Base-by-base conservation (phyloP, 352 stramenopile species). In the Phytophthora litchii region DNA sequence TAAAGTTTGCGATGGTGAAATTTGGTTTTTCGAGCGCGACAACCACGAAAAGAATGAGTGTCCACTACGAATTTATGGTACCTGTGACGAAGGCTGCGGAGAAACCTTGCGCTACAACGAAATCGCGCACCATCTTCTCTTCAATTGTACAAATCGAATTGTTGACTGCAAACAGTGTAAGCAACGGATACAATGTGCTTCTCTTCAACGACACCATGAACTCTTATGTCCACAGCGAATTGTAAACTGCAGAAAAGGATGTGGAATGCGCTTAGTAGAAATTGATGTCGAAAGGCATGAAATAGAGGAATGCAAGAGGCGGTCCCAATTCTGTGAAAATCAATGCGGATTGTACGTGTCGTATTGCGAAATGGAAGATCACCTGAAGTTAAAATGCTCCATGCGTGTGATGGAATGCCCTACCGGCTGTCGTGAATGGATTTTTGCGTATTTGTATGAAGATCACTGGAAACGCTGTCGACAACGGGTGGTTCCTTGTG, bases 401-500 rank as follows among this genome's bases (percentile, higher is more conserved):
- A 77, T 89, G 69, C 82, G 85, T 4, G 64, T 86, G 5, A 71
- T 92, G 13, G 44, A 72, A 38, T 94, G 82, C 54, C 79, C 85
- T 0, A 70, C 67, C 12, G 80, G 74, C 12, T 94, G 85, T 35
- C 59, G 69, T 11, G 77, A 88, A 25, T 48, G 56, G 23, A 72
- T 94, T 14, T 76, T 86, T 4, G 80, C 77, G 1, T 88, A 88
- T 56, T 64, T 91, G 38, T 64, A 71, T n/a, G 69, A 84, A 16
- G 52, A 64, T 4, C 85, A 94, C 54, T 79, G 70, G 69, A 74
- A 71, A 27, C 75, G 83, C 7, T 94, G 85, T 54, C 65, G 70
- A 3, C 83, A 94, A 55, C 80, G 80, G 13, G 49, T 91, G 32
- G 75, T 84, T 14, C 60, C 64, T 1, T 94, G 82, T 40, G 85